A percentile compares a stretch with the other conserved stretches of the same genome.
Evolutionary conservation across 441 rosid genomes (phyloP).

Genomic region (Gossypium aridum): DNA sequence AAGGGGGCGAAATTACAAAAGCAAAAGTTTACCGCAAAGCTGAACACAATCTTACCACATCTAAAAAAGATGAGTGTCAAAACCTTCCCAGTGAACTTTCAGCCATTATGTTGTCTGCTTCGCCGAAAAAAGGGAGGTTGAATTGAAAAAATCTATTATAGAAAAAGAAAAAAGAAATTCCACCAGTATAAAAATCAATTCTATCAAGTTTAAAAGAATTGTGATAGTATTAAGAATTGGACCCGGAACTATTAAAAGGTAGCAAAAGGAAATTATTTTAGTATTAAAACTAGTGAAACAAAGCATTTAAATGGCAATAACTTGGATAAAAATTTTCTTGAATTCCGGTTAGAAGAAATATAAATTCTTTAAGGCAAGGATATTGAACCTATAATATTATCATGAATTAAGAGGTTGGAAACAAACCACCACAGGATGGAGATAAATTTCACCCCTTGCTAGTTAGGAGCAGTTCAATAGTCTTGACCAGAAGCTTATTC

Average conservation of each 20-base stretch:
- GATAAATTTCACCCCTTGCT: neutral
- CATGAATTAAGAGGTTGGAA: neutral
- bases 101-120: constrained; percentile 59
- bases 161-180: constrained; percentile 26
- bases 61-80: constrained; percentile 39
- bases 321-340: neutral
- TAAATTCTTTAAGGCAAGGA: neutral
- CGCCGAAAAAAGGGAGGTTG: constrained; percentile 56
- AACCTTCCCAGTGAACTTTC: constrained; percentile 59
- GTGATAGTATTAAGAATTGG: constrained; percentile 24
- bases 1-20: neutral
- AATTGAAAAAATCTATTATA: constrained; percentile 55
- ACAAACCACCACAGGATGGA: neutral
- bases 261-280: neutral
- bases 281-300: constrained; percentile 2
- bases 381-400: neutral
- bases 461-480: neutral
- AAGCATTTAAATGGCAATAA: neutral
- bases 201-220: constrained; percentile 23
- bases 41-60: constrained; percentile 56
- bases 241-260: constrained; percentile 14
- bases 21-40: constrained; percentile 2
- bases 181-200: constrained; percentile 40
- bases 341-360: neutral
- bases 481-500: neutral